A percentile compares a stretch with the other conserved stretches of the same genome.
Evolutionary conservation across 2,329 filamentous ascomycete species (phyloP).

Genomic region (Penicillium frequentans): DNA sequence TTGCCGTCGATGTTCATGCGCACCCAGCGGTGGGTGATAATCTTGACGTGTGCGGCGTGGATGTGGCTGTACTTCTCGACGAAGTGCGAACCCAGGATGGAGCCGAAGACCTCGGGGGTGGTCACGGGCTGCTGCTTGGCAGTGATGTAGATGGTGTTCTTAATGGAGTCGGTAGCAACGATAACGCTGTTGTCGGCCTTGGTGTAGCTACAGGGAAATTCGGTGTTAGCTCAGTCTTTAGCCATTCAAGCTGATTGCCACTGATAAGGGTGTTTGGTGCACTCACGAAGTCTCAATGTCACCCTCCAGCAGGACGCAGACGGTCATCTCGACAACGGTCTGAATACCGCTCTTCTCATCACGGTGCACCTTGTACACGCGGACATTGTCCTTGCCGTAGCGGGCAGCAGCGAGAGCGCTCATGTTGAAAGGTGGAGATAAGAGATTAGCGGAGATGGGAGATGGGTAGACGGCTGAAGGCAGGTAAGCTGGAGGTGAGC

Average conservation of each 20-base stretch:
- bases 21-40: constrained; percentile 87
- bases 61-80: constrained; percentile 86
- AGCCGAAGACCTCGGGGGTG: constrained; percentile 88
- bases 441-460: not conserved
- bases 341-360: constrained; percentile 75
- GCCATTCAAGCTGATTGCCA: not conserved
- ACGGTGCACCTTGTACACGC: constrained; percentile 89
- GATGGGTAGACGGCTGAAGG: not conserved
- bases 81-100: constrained; percentile 84
- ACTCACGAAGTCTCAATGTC: constrained; percentile 79
- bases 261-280: constrained; percentile 2
- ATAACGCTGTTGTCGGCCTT: constrained; percentile 90
- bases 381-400: constrained; percentile 86
- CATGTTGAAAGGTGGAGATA: constrained; percentile 27
- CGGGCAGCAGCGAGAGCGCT: constrained; percentile 44
- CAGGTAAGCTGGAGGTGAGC: not conserved
- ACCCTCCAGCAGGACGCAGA: constrained; percentile 88
- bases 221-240: not conserved
- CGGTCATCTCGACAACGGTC: constrained; percentile 90
- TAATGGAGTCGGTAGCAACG: constrained; percentile 96
- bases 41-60: constrained; percentile 74
- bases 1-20: constrained; percentile 83
- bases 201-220: constrained; percentile 67
- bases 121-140: constrained; percentile 91
- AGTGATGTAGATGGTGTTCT: constrained; percentile 94